Evolutionary conservation across 305 asterid species (phyloP), one percentile per base, ranked within the genome.

Genomic region (Fraxinus xanthoxyloides): DNA sequence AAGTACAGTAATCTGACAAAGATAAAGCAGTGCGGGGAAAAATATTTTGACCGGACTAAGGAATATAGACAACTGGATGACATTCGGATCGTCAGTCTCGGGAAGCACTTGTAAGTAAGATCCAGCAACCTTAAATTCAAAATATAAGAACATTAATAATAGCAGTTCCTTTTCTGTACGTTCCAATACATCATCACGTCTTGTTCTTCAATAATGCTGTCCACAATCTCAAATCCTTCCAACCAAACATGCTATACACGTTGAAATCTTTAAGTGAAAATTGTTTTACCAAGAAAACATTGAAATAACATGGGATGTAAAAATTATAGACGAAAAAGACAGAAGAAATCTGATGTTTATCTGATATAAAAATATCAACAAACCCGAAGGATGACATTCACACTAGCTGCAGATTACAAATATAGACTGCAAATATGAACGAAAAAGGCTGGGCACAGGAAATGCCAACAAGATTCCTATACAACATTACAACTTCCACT

Each of bases 331-430:
- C 46, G 26, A 70, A 31, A 69, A 15, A 9, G 76, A 75, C 9
- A 28, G 61, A 79, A 83, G n/a, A 69, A 31, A 89, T 85, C 75
- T 79, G 46, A 70, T 70, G 38, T 28, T 67, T 31, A 32, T 70
- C 76, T 70, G 87, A 85, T 79, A 72, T 88, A 89, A 86, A 83
- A 83, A 92, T 90, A 88, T 91, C 84, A 89, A 88, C 93, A 92
- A 84, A 88, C 92, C 90, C 81, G 89, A 84, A 91, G 90, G 19
- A 88, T 87, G 86, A 79, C 83, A 91, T 84, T 82, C 94, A 93
- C 97, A 90, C 93, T 93, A 91, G 89, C 92, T 89, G 97, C 98
- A 90, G 92, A 87, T 87, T 88, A 90, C 89, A 90, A 94, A 92
- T 91, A 90, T 85, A 89, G 88, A 88, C 97, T 88, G 95, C 94